A percentile compares a stretch with the other conserved stretches of the same genome.
Conservation (phyloP, 73 alveolate species). For the Paraurostyla sp. region DNA sequence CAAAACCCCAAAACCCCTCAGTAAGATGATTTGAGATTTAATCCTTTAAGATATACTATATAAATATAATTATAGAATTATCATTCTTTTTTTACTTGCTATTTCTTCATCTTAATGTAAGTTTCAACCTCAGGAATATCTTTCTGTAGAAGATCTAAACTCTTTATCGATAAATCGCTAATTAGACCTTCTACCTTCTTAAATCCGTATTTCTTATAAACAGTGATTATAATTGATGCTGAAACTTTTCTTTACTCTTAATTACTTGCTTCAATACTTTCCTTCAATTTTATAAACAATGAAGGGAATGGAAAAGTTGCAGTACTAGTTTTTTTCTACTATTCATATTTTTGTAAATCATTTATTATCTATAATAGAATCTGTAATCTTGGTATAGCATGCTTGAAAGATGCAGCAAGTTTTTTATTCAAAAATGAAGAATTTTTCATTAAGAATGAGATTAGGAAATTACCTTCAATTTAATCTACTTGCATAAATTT, state of each 20-base stretch:
- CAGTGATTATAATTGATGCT: conserved; percentile 8
- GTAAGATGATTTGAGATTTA: too few species aligned
- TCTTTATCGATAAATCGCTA: conserved; percentile 25
- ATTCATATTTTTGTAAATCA: conserved; percentile 51
- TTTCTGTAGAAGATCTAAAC: conserved; percentile 29
- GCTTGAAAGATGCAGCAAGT: conserved; percentile 41
- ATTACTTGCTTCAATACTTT: conserved; percentile 59
- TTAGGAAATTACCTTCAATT: conserved; percentile 38
- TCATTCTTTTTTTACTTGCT: conserved; percentile 47
- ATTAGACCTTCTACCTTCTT: conserved; percentile 53
- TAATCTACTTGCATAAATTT: conserved; percentile 22
- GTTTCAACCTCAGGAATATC: conserved; percentile 66
- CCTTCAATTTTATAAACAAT: conserved; percentile 8
- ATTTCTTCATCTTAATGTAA: conserved; percentile 28
- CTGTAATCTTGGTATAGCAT: conserved; percentile 48
- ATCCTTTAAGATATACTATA: too few species aligned
- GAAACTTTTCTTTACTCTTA: conserved; percentile 48
- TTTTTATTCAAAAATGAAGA: conserved; percentile 45
- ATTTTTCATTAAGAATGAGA: conserved; percentile 39
- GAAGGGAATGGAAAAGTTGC: conserved; percentile 52
- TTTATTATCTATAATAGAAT: conserved; percentile 12
- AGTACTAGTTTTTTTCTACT: background rate
- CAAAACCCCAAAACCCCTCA: too few species aligned
- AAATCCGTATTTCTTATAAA: conserved; percentile 48
- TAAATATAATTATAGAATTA: background rate